These are phyloP conservation scores for Agaricales sp. DNA, from an alignment of 1,284 basidiomycete genomes.

Conservation along the genomic window DNA sequence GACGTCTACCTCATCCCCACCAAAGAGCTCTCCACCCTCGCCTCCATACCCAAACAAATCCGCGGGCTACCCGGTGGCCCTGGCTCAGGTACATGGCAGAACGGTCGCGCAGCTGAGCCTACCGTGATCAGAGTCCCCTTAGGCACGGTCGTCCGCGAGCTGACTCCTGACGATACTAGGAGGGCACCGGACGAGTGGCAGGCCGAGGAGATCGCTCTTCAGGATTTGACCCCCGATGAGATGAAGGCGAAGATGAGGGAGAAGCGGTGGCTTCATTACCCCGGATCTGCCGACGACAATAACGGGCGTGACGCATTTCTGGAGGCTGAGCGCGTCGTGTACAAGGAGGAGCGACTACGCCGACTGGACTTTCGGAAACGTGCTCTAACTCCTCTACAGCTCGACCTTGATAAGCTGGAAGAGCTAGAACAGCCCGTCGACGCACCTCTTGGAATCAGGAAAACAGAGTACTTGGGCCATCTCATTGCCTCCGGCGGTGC, in stretches of 20 bases:
- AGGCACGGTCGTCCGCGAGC: slow-evolving; percentile 80
- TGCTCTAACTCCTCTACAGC: slow-evolving; percentile 32
- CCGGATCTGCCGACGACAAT: slow-evolving; percentile 53
- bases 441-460: slow-evolving; percentile 59
- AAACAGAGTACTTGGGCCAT: slow-evolving; percentile 50
- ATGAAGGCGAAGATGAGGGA: slow-evolving; percentile 50
- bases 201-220: slow-evolving; percentile 50
- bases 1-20: slow-evolving; percentile 79
- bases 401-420: slow-evolving; percentile 52
- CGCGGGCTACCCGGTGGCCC: slow-evolving; percentile 57
- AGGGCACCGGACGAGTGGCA: slow-evolving; percentile 57
- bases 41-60: slow-evolving; percentile 58
- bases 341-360: slow-evolving; percentile 53
- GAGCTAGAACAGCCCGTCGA: slow-evolving; percentile 35
- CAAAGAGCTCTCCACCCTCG: slow-evolving; percentile 66
- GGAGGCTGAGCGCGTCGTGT: slow-evolving; percentile 60
- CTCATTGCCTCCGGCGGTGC: slow-evolving; percentile 72
- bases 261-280: slow-evolving; percentile 74
- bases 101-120: slow-evolving; percentile 68
- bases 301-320: slow-evolving; percentile 56
- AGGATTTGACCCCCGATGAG: slow-evolving; percentile 36
- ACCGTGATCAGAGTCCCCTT: slow-evolving; percentile 74
- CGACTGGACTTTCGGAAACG: slow-evolving; percentile 35
- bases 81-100: slow-evolving; percentile 79
- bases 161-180: slow-evolving; percentile 52